phyloP scores from a whole-genome alignment of 768 basidiomycete genomes.

The Kwoniella bestiolae region DNA sequence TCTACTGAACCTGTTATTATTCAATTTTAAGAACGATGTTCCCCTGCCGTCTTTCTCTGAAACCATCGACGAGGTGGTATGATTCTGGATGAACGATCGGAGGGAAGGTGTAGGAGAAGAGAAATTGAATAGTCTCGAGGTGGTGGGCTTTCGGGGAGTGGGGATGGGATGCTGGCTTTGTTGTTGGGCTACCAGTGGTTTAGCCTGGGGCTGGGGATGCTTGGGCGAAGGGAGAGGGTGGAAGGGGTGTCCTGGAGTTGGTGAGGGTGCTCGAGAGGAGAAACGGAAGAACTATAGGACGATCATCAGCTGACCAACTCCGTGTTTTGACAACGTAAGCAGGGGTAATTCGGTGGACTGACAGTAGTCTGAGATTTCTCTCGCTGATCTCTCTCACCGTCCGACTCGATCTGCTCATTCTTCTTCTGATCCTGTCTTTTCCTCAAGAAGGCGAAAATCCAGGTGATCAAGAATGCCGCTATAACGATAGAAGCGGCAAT shows the following conservation, averaged over 20 bases:
- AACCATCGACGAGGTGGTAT: background rate
- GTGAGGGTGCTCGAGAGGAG: constrained; percentile 4
- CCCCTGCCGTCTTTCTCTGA: background rate
- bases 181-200: background rate
- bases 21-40: constrained; percentile 3
- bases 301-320: no score
- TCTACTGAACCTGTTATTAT: constrained; percentile 1
- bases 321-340: no score
- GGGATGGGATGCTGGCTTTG: constrained; percentile 4
- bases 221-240: constrained; percentile 7
- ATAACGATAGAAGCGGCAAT: constrained; percentile 3
- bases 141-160: background rate
- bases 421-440: constrained; percentile 4
- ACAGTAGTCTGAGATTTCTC: constrained; percentile 8
- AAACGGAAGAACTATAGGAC: constrained; percentile 20
- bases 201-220: background rate
- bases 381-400: background rate
- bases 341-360: no score
- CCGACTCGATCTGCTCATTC: background rate
- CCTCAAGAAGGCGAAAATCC: constrained; percentile 3
- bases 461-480: background rate
- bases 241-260: constrained; percentile 7
- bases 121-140: constrained; percentile 4
- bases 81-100: constrained; percentile 6
- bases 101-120: constrained; percentile 5